phyloP scores from a whole-genome alignment of 768 basidiomycete genomes.

The Dentipellis sp. region DNA sequence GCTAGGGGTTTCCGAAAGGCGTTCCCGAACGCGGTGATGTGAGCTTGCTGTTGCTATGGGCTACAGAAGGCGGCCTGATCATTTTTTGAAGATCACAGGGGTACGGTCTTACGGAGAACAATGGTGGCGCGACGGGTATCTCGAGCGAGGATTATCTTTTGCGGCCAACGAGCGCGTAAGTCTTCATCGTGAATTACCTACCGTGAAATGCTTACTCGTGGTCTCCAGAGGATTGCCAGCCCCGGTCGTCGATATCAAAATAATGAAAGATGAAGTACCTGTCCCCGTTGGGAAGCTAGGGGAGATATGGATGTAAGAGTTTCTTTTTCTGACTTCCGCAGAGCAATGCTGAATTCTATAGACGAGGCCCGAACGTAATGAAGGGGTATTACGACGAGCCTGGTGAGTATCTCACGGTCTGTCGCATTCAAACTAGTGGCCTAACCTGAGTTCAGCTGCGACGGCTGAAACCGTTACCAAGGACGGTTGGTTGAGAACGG shows the following conservation, averaged over 20 bases:
- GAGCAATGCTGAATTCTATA: neutral
- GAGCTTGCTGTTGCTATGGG: conserved; percentile 6
- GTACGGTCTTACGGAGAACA: conserved; percentile 55
- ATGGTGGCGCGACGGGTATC: conserved; percentile 44
- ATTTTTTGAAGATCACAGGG: conserved; percentile 29
- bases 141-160: conserved; percentile 50
- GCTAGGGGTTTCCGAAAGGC: conserved; percentile 34
- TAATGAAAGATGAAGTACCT: conserved; percentile 28
- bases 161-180: conserved; percentile 44
- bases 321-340: too few species aligned
- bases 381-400: conserved; percentile 52
- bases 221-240: conserved; percentile 38
- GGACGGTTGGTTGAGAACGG: conserved; percentile 27
- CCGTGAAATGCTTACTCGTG: neutral
- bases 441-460: conserved; percentile 8
- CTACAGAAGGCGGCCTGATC: too few species aligned
- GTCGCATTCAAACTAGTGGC: too few species aligned
- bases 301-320: conserved; percentile 25
- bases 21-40: conserved; percentile 41
- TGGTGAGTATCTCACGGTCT: conserved; percentile 9
- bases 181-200: neutral
- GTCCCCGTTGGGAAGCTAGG: conserved; percentile 20
- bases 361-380: conserved; percentile 54
- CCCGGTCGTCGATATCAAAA: conserved; percentile 47
- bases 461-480: conserved; percentile 22